phyloP scores from a whole-genome alignment of 352 stramenopile species.

The Pythium sukuiense region DNA sequence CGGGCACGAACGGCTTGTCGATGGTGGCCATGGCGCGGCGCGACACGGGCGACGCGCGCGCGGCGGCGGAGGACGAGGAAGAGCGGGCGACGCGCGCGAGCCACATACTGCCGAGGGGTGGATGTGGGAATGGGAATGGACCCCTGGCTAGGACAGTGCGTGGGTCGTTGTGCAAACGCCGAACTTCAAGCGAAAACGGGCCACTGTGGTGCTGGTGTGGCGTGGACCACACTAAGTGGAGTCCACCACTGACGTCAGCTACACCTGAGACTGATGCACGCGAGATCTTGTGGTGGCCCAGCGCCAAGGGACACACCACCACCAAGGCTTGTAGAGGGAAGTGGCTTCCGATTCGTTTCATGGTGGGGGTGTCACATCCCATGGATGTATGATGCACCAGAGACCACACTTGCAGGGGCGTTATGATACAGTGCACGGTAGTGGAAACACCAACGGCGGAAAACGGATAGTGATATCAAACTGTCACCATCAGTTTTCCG shows the following conservation, averaged over 20 bases:
- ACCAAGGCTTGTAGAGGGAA: background rate
- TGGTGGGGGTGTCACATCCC: background rate
- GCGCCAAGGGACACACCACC: background rate
- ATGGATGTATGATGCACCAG: too few species aligned
- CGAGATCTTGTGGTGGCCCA: slow-evolving; percentile 8
- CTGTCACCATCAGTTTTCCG: too few species aligned
- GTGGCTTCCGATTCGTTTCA: background rate
- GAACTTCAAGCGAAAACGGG: slow-evolving; percentile 16
- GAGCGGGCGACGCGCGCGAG: slow-evolving; percentile 14
- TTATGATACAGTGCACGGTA: too few species aligned
- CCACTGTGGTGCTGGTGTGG: background rate
- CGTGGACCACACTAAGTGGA: slow-evolving; percentile 14
- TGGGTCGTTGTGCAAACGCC: slow-evolving; percentile 7
- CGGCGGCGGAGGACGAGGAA: background rate
- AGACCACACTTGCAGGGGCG: too few species aligned
- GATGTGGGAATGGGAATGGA: background rate
- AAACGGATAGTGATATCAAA: too few species aligned
- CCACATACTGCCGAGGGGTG: slow-evolving; percentile 1
- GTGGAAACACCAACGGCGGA: too few species aligned
- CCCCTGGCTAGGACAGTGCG: background rate
- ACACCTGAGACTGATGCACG: background rate
- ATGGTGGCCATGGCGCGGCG: slow-evolving; percentile 32
- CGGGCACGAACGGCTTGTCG: slow-evolving; percentile 41
- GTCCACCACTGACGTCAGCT: slow-evolving; percentile 1
- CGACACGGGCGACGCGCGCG: background rate